These are phyloP conservation scores for Aphanomyces astaci DNA, from an alignment of 352 stramenopile species.

Conservation along the genomic window DNA sequence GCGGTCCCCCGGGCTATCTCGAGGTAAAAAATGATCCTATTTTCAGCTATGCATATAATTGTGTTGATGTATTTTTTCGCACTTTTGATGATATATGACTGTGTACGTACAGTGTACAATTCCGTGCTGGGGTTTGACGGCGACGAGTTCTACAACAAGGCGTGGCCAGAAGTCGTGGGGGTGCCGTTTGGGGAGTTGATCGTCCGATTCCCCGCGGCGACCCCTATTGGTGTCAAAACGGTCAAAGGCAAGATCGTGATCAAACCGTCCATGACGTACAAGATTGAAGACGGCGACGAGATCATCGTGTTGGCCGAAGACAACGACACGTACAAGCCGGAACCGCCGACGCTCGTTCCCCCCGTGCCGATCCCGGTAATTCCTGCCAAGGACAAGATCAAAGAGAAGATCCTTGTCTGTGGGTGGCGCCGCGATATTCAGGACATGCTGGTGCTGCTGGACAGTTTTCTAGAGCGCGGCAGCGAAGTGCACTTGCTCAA, in stretches of 20 bases:
- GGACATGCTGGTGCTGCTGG: slow-evolving; percentile 80
- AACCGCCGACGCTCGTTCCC: slow-evolving; percentile 15
- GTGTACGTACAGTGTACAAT: slow-evolving; percentile 4
- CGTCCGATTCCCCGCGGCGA: slow-evolving; percentile 70
- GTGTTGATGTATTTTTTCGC: slow-evolving; percentile 54
- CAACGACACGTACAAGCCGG: slow-evolving; percentile 78
- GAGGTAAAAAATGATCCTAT: too few relatives aligned
- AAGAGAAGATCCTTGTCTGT: slow-evolving; percentile 78
- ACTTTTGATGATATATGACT: too few relatives aligned
- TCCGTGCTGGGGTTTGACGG: slow-evolving; percentile 78
- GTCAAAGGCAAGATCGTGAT: slow-evolving; percentile 53
- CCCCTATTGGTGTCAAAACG: slow-evolving; percentile 68
- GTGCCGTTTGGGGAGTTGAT: slow-evolving; percentile 51
- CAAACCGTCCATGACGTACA: slow-evolving; percentile 34
- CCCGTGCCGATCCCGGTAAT: not conserved
- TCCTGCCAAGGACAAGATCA: slow-evolving; percentile 10
- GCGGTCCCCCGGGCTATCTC: slow-evolving; percentile 70
- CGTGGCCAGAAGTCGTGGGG: slow-evolving; percentile 69
- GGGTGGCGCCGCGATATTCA: slow-evolving; percentile 84
- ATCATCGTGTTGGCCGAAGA: slow-evolving; percentile 82
- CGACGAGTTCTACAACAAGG: slow-evolving; percentile 85
- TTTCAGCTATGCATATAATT: too few relatives aligned
- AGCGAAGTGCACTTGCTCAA: slow-evolving; percentile 81
- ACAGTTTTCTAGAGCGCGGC: slow-evolving; percentile 48
- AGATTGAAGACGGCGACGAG: slow-evolving; percentile 46